Base-by-base conservation (phyloP, 495 filamentous ascomycete species). In the Bryoglossum gracile region DNA sequence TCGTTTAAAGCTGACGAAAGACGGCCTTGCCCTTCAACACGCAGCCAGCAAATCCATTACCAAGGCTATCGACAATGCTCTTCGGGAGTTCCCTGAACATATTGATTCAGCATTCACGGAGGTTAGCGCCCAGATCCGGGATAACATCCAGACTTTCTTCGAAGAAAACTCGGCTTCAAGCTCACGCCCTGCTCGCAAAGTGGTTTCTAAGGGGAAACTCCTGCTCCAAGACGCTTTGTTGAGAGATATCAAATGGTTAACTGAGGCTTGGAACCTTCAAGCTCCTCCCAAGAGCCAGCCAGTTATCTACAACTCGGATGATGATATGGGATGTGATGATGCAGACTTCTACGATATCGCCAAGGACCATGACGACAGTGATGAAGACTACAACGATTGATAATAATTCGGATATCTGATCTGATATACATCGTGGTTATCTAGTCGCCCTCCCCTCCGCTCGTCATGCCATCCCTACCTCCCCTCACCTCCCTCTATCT, bases 131-230 rank as follows among this genome's bases (percentile, higher is more conserved):
- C 16, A 22, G 18, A 42, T 49, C n/a, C 35, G 26, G 16, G 40
- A 51, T 16, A 21, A 45, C 9, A 37, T 48, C 10, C 18, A 13
- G 10, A 36, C 6, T 17, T 47, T 53, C 30, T 52, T 45, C 28
- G 49, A 52, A 5, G 19, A 38, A 16, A 45, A 45, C 42, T 43
- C 16, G 4, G 13, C 25, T 16, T 26, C 14, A 1, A 26, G 47
- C 11, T 13, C 2, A 4, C 37, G 47, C 1, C 9, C n/a, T 13
- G n/a, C 4, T 35, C 36, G 47, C 3, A 42, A 23, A 23, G 47
- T 43, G 2, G 10, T 16, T 1, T 43, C 47, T 3, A 42, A 22
- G 24, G 25, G 6, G 8, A 50, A 50, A 19, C 5, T 50, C 18
- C 26, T 6, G 8, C 17, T 43, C 8, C 36, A 50, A 28, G 18